These are phyloP conservation scores for Allantophomopsis cytisporea DNA, from an alignment of 2,329 filamentous ascomycete species.

Conservation along the genomic window DNA sequence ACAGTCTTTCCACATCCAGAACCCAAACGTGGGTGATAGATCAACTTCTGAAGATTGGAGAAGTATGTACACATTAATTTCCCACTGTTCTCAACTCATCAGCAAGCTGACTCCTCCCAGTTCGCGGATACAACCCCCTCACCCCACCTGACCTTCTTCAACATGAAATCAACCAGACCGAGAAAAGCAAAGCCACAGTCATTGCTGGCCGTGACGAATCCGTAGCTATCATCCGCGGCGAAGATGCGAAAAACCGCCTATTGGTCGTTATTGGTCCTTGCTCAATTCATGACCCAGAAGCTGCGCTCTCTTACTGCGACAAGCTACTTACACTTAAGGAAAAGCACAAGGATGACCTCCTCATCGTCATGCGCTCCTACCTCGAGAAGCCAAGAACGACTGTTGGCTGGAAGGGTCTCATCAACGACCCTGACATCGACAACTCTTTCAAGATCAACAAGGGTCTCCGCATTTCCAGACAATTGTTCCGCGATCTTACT, in stretches of 20 bases:
- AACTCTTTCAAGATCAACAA: conserved; percentile 99
- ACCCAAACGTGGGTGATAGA: conserved; percentile 67
- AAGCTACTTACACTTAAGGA: conserved; percentile 68
- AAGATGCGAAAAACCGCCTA: conserved; percentile 40
- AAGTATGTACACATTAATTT: conserved; percentile 36
- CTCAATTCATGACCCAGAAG: conserved; percentile 89
- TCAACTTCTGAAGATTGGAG: conserved; percentile 67
- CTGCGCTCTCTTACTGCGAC: conserved; percentile 87
- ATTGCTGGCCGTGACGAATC: conserved; percentile 48
- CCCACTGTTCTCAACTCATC: neutral
- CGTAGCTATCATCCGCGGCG: conserved; percentile 55
- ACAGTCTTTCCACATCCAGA: conserved; percentile 60
- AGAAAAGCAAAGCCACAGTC: conserved; percentile 34
- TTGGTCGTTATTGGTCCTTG: conserved; percentile 86
- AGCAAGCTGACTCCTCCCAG: conserved; percentile 26
- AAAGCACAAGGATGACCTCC: conserved; percentile 77
- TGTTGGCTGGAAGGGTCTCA: conserved; percentile 96
- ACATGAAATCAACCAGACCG: conserved; percentile 62
- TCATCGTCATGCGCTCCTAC: conserved; percentile 97
- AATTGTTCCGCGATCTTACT: conserved; percentile 89
- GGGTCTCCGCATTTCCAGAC: conserved; percentile 71
- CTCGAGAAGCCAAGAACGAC: conserved; percentile 97
- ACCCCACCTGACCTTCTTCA: conserved; percentile 91
- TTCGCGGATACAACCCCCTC: conserved; percentile 84
- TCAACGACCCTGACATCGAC: conserved; percentile 97